Evolutionary conservation across 768 basidiomycete genomes (phyloP).

Genomic region (Lactarius akahatsu): DNA sequence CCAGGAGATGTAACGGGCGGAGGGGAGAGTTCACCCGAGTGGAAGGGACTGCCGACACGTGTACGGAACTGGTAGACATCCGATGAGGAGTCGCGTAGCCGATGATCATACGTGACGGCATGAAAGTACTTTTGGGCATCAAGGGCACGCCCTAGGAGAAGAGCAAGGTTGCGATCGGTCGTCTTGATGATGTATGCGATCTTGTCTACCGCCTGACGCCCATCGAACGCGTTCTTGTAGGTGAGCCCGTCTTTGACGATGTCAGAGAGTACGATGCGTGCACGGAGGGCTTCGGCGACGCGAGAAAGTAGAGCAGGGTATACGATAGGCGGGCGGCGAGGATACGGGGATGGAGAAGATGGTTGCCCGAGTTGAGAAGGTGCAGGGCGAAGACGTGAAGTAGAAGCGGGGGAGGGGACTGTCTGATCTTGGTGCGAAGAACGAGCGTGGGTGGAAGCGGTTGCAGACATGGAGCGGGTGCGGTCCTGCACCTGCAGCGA

Average conservation of each 20-base stretch:
- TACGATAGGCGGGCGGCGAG: constrained; percentile 69
- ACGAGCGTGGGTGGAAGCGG: constrained; percentile 48
- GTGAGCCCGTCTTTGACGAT: constrained; percentile 92
- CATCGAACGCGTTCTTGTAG: constrained; percentile 96
- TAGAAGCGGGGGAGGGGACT: constrained; percentile 33
- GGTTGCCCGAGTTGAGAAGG: constrained; percentile 36
- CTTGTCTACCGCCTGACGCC: constrained; percentile 94
- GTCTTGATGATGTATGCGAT: constrained; percentile 99
- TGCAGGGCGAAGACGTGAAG: constrained; percentile 39
- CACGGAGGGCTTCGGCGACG: constrained; percentile 90
- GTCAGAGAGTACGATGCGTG: constrained; percentile 74
- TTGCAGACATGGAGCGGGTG: constrained; percentile 72
- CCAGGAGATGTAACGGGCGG: constrained; percentile 38
- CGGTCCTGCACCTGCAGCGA: constrained; percentile 66
- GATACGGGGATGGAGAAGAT: constrained; percentile 23
- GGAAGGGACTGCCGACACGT: constrained; percentile 79
- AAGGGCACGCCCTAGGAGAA: constrained; percentile 91
- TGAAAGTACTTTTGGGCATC: constrained; percentile 99
- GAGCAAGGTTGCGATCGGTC: constrained; percentile 91
- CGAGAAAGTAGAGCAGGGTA: constrained; percentile 96
- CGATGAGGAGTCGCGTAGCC: constrained; percentile 79
- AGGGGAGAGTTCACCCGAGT: constrained; percentile 61
- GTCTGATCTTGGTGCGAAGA: constrained; percentile 40
- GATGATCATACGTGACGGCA: constrained; percentile 98
- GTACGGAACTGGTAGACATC: constrained; percentile 95